Conservation (phyloP, 2,329 filamentous ascomycete genomes). For the Epichloe elymi region DNA sequence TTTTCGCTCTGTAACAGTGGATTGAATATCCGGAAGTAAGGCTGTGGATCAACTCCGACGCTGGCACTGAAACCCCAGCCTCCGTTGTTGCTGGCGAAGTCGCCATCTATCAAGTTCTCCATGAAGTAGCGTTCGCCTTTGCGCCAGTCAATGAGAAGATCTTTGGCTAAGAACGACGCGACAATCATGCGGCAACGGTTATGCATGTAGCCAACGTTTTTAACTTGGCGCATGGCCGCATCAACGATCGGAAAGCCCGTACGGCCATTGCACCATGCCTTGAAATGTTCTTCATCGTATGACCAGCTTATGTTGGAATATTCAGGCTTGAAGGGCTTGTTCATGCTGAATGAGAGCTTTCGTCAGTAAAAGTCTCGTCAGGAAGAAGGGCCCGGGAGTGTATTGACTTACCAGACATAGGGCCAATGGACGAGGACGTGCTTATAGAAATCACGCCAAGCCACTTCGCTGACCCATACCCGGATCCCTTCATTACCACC, state of each 20-base stretch:
- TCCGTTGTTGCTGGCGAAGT: conserved; percentile 66
- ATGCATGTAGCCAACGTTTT: conserved; percentile 62
- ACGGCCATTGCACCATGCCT: conserved; percentile 58
- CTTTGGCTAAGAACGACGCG: conserved; percentile 68
- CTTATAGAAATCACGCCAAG: conserved; percentile 81
- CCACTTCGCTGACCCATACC: conserved; percentile 70
- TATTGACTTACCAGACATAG: conserved; percentile 50
- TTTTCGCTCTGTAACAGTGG: conserved; percentile 74
- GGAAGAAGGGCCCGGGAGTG: not conserved
- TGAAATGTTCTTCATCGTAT: conserved; percentile 55
- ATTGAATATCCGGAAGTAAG: conserved; percentile 87
- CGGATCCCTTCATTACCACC: conserved; percentile 52
- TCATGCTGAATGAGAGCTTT: conserved; percentile 28
- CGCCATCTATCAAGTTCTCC: conserved; percentile 65
- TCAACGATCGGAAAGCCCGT: conserved; percentile 79
- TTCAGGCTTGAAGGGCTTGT: conserved; percentile 61
- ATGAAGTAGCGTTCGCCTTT: conserved; percentile 74
- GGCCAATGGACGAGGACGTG: conserved; percentile 80
- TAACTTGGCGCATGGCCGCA: conserved; percentile 71
- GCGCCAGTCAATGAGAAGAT: conserved; percentile 72
- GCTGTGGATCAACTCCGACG: conserved; percentile 71
- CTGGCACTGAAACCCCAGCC: conserved; percentile 46
- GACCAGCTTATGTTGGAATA: conserved; percentile 77
- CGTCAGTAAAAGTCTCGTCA: not conserved
- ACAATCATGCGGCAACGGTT: conserved; percentile 78